Conservation (phyloP, 257 asterid species). For the Prunella vulgaris region DNA sequence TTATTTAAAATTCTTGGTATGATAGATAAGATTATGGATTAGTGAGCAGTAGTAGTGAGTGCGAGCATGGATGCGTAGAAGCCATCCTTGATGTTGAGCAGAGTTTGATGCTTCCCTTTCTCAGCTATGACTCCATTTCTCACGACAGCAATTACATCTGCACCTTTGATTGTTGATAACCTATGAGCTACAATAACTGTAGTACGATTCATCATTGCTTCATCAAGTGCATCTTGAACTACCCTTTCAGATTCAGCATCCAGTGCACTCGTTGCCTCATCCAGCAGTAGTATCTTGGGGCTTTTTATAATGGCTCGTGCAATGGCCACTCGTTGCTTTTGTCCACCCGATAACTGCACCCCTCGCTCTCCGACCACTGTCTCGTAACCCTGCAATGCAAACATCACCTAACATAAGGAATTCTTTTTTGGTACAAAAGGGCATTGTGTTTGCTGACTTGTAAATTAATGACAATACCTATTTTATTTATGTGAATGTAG, state of each 20-base stretch:
- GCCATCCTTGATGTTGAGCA: conserved; percentile 54
- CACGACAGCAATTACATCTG: conserved; percentile 65
- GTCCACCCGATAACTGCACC: conserved; percentile 66
- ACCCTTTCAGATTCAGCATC: conserved; percentile 72
- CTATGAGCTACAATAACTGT: conserved; percentile 73
- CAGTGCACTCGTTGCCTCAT: conserved; percentile 75
- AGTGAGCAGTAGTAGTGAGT: conserved; percentile 20
- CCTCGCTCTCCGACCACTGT: conserved; percentile 71
- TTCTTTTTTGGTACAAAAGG: too few species aligned
- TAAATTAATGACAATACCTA: too few species aligned
- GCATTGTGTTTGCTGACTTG: too few species aligned
- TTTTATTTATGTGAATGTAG: too few species aligned
- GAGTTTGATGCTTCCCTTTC: conserved; percentile 62
- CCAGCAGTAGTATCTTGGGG: conserved; percentile 57
- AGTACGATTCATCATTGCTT: conserved; percentile 56
- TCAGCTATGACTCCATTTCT: conserved; percentile 62
- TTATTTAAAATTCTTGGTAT: neutral
- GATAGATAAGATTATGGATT: neutral
- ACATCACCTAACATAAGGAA: too few species aligned
- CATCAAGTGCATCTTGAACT: conserved; percentile 69
- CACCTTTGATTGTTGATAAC: conserved; percentile 61
- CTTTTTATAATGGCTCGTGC: conserved; percentile 66
- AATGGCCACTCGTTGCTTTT: conserved; percentile 74
- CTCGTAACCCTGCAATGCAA: conserved; percentile 54
- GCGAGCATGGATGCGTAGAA: conserved; percentile 60